Evolutionary conservation across 805 yeast genomes (phyloP).

Genomic region (Alloascoidea africana): DNA sequence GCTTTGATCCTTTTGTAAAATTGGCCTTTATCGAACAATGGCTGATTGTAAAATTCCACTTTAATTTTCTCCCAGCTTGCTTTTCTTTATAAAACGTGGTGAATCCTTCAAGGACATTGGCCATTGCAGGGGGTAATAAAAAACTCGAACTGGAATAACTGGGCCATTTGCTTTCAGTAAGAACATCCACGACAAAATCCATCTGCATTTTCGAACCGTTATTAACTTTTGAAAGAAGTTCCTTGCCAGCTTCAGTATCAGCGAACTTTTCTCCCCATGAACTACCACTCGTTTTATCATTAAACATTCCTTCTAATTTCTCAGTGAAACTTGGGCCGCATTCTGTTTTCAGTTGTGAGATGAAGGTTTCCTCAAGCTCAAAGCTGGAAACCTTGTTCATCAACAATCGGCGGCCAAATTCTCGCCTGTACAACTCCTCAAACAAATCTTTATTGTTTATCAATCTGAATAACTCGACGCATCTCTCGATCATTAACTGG

Average conservation of each 20-base stretch:
- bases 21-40: slow-evolving; percentile 15
- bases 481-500: neutral
- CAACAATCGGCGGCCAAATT: neutral
- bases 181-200: slow-evolving; percentile 11
- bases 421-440: neutral
- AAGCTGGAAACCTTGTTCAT: neutral
- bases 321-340: slow-evolving; percentile 1
- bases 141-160: slow-evolving; percentile 12
- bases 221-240: neutral
- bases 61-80: slow-evolving; percentile 11
- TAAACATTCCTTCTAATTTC: slow-evolving; percentile 1
- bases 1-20: slow-evolving; percentile 16
- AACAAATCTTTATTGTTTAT: neutral
- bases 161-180: slow-evolving; percentile 18
- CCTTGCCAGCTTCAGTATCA: neutral
- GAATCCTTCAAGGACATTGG: slow-evolving; percentile 10
- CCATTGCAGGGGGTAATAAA: slow-evolving; percentile 13
- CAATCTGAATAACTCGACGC: slow-evolving; percentile 1
- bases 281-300: neutral
- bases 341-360: neutral
- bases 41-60: slow-evolving; percentile 16
- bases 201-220: neutral
- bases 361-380: neutral
- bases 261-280: neutral
- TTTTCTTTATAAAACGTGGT: slow-evolving; percentile 11